Evolutionary conservation across 164 flowering plant species (phyloP).

Genomic region (Aristolochia californica): DNA sequence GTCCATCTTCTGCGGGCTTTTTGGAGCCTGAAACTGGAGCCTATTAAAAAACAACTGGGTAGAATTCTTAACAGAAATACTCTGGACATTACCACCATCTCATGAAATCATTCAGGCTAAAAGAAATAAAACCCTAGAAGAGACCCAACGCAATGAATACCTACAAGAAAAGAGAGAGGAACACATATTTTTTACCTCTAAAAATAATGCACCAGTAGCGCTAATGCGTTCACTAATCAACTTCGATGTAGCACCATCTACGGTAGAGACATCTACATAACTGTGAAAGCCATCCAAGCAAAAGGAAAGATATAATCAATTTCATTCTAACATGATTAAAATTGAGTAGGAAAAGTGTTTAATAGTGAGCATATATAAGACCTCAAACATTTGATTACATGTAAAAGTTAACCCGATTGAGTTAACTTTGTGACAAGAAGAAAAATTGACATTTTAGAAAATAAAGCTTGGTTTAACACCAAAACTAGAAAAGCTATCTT

Average conservation of each 20-base stretch:
- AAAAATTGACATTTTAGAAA: no score
- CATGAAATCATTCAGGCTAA: no score
- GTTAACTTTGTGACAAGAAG: no score
- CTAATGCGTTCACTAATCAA: slow-evolving; percentile 44
- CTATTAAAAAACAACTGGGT: slow-evolving; percentile 28
- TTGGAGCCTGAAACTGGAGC: slow-evolving; percentile 99
- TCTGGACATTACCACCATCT: slow-evolving; percentile 7
- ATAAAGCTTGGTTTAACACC: no score
- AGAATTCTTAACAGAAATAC: slow-evolving; percentile 10
- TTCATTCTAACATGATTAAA: background rate
- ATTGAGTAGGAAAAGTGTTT: no score
- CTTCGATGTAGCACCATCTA: slow-evolving; percentile 73
- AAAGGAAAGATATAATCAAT: background rate
- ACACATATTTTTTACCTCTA: slow-evolving; percentile 44
- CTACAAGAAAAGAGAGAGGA: background rate
- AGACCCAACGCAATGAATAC: background rate
- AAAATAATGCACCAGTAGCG: slow-evolving; percentile 74
- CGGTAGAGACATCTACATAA: slow-evolving; percentile 91
- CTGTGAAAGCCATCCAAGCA: slow-evolving; percentile 21
- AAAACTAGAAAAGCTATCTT: no score
- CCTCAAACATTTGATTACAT: no score
- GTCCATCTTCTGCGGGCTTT: slow-evolving; percentile 97
- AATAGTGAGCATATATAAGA: no score
- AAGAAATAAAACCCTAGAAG: no score
- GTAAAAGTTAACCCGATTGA: no score